Evolutionary conservation across 75 land plant species (phyloP).

Genomic region (Selaginella moellendorffii): DNA sequence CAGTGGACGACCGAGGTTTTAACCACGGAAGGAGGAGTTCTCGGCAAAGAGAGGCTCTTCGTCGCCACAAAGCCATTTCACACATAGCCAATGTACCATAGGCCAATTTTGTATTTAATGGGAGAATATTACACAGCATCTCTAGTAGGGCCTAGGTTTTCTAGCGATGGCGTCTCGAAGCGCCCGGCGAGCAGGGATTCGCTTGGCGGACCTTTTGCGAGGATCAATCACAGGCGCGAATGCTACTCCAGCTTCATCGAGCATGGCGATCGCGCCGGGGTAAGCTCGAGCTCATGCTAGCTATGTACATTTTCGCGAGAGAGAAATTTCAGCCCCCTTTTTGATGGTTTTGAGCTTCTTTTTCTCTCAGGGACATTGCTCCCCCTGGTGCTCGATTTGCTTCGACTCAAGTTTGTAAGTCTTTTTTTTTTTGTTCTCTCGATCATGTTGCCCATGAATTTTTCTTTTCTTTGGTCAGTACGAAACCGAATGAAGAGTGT

Average conservation of each 20-base stretch:
- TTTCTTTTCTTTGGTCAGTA: slow-evolving; percentile 18
- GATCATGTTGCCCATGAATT: background rate
- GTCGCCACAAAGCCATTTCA: slow-evolving; percentile 52
- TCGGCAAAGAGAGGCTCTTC: slow-evolving; percentile 49
- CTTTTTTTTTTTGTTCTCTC: too few relatives aligned
- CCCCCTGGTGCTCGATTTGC: slow-evolving; percentile 12
- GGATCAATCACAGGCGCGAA: background rate
- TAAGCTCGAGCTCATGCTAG: background rate
- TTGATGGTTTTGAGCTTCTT: background rate
- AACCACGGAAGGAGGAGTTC: slow-evolving; percentile 45
- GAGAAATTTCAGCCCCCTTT: too few relatives aligned
- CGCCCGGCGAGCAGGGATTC: background rate
- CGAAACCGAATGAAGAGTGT: slow-evolving; percentile 93
- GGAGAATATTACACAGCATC: too few relatives aligned
- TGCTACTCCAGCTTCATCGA: too few relatives aligned
- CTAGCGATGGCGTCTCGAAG: background rate
- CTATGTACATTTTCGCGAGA: too few relatives aligned
- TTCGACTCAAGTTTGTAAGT: slow-evolving; percentile 11
- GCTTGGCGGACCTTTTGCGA: background rate
- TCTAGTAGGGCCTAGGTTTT: too few relatives aligned
- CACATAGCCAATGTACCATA: too few relatives aligned
- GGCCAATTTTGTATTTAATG: too few relatives aligned
- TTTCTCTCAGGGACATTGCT: background rate
- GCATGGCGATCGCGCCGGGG: background rate
- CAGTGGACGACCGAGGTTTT: slow-evolving; percentile 45